Percentiles rank a stretch among this genome's conserved stretches.
phyloP scores from a whole-genome alignment of 441 rosid species.

The Cnidoscolus chayamansa region DNA sequence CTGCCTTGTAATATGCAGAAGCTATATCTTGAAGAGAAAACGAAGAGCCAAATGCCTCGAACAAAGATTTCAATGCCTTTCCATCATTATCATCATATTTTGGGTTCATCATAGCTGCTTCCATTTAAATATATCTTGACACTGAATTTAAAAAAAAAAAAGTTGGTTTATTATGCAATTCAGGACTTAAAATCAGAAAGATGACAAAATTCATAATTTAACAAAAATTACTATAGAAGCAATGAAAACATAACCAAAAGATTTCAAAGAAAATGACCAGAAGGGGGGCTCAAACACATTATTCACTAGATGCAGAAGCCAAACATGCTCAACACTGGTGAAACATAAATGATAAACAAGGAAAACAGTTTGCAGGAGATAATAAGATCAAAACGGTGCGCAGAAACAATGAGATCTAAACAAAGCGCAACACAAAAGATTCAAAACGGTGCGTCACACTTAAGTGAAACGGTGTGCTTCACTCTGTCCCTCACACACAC shows the following conservation, averaged over 20 bases:
- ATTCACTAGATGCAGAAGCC: not conserved
- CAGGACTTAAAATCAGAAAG: conserved; percentile 2
- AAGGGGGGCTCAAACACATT: not conserved
- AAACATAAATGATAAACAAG: no score
- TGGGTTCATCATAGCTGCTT: conserved; percentile 29
- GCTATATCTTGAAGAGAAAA: conserved; percentile 47
- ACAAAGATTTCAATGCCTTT: conserved; percentile 41
- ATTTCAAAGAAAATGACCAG: not conserved
- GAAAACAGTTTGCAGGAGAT: no score
- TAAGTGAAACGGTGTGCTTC: no score
- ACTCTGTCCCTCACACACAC: no score
- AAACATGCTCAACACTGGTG: not conserved
- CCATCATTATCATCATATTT: conserved; percentile 34
- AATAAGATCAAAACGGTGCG: no score
- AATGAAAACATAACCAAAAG: not conserved
- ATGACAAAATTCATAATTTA: not conserved
- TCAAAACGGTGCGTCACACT: no score
- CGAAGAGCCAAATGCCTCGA: conserved; percentile 42
- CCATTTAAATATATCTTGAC: conserved; percentile 36
- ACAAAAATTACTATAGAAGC: not conserved
- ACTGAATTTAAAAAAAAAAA: not conserved
- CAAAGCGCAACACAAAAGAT: no score
- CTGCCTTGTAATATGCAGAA: conserved; percentile 45
- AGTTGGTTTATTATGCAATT: not conserved
- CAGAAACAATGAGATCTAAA: no score